Percentiles rank a stretch among this genome's conserved stretches.
These are phyloP conservation scores for Larix sibirica DNA, from an alignment of 83 land plant genomes.

Conservation along the genomic window DNA sequence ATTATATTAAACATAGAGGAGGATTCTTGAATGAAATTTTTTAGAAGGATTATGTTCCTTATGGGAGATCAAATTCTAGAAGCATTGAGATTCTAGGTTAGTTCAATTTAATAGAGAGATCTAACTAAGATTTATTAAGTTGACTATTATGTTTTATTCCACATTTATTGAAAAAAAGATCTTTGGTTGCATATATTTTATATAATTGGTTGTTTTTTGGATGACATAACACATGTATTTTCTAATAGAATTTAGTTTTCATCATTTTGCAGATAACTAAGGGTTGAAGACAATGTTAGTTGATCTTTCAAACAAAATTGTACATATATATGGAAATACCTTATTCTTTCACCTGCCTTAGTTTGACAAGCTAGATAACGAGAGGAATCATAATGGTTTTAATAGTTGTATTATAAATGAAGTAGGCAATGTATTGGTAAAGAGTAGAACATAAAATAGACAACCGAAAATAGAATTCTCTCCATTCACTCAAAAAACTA, in stretches of 20 bases:
- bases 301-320: not conserved
- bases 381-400: too few species aligned
- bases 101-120: not conserved
- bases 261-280: not conserved
- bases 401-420: too few species aligned
- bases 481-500: too few species aligned
- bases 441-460: too few species aligned
- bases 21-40: not conserved
- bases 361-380: too few species aligned
- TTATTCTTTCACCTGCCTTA: not conserved
- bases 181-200: not conserved
- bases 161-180: not conserved
- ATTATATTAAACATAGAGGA: not conserved
- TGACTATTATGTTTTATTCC: not conserved
- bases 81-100: not conserved
- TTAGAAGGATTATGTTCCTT: not conserved
- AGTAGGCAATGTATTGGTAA: too few species aligned
- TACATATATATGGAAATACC: not conserved
- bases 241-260: not conserved
- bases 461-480: too few species aligned
- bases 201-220: not conserved
- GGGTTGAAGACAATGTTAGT: slow-evolving; percentile 6
- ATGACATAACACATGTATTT: not conserved
- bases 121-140: not conserved
- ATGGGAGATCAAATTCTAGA: not conserved